These are phyloP conservation scores for Stramenopiles sp. DNA, from an alignment of 352 stramenopile species.

Conservation along the genomic window DNA sequence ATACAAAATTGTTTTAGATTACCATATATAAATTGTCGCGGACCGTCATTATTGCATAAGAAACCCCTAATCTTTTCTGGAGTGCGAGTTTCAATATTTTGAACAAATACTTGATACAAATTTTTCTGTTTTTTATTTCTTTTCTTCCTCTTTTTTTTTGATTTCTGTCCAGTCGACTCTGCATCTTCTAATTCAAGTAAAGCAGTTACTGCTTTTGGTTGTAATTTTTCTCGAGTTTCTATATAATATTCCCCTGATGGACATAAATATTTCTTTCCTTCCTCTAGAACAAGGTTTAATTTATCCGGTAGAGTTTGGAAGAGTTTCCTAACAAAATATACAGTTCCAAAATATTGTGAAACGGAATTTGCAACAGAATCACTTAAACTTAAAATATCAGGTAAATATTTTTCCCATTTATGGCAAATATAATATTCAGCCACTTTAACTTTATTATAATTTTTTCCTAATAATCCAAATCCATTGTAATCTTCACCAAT, in stretches of 20 bases:
- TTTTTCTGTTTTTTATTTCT: neutral
- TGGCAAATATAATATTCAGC: neutral
- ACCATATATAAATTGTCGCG: neutral
- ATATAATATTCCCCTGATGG: neutral
- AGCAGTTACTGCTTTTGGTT: neutral
- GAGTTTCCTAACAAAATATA: neutral
- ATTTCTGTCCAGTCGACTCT: neutral
- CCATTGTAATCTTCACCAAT: neutral
- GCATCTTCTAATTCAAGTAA: too few relatives aligned
- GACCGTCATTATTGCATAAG: neutral
- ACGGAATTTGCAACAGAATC: neutral
- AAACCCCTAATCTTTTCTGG: neutral
- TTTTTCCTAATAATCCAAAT: neutral
- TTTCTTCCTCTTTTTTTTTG: neutral
- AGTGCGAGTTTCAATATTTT: neutral
- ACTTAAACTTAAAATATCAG: neutral
- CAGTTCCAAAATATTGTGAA: neutral
- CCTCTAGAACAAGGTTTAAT: neutral
- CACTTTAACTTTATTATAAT: neutral
- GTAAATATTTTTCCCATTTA: neutral
- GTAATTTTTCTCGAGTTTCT: neutral
- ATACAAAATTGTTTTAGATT: neutral
- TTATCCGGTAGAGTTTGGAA: neutral
- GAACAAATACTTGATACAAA: neutral
- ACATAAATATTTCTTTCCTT: neutral